These are phyloP conservation scores for Diaporthe longicolla DNA, from an alignment of 2,329 filamentous ascomycete species.

Conservation along the genomic window DNA sequence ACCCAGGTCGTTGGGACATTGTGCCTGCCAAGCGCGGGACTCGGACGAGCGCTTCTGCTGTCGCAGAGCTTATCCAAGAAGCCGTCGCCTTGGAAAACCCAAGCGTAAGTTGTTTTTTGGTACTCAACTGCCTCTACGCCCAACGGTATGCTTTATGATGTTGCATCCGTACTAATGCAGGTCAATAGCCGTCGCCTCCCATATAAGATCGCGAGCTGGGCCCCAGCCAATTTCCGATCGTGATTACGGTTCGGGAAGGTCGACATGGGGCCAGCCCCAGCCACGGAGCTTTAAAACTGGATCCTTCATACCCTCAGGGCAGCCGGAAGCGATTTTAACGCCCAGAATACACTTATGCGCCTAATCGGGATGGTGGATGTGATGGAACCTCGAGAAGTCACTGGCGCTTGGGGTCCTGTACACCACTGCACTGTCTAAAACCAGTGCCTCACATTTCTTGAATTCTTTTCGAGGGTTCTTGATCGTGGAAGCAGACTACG, in stretches of 20 bases:
- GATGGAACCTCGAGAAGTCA: neutral
- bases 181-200: neutral
- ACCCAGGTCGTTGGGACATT: conserved; percentile 2
- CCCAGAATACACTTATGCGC: neutral
- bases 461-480: neutral
- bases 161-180: conserved; percentile 26
- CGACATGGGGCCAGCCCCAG: neutral
- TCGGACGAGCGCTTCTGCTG: neutral
- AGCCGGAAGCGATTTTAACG: neutral
- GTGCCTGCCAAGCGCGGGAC: neutral
- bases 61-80: neutral
- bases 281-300: neutral
- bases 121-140: neutral
- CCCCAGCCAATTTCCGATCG: conserved; percentile 1
- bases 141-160: neutral
- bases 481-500: neutral
- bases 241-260: conserved; percentile 2
- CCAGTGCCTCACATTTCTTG: neutral
- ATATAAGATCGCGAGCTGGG: neutral
- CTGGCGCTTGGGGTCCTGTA: neutral
- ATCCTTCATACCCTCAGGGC: neutral
- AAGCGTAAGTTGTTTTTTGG: neutral
- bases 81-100: neutral
- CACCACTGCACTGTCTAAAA: neutral
- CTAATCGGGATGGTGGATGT: too few species aligned